Evolutionary conservation across 805 yeast genomes (phyloP), one percentile per base, ranked within the genome.

Genomic region (Candida railenensis): DNA sequence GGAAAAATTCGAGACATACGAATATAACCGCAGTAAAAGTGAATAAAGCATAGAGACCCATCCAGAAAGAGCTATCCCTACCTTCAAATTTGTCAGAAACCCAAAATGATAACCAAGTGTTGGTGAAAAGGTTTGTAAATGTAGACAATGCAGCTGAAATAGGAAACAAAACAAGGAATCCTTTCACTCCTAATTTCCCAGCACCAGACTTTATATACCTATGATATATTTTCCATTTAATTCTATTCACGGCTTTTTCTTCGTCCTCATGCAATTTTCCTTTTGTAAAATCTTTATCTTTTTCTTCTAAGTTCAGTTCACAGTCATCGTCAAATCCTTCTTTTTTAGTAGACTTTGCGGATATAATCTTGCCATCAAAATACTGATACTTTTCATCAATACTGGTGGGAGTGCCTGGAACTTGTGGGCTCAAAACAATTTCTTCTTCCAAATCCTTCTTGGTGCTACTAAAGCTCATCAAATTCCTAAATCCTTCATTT

Each of bases 41-140:
- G 53, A 83, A 71, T 76, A 84, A 71, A 38, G 86, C 84, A 54
- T 83, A 85, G 39, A 88, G 54, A 1, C 94, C 96, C 62, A 85
- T 85, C 67, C 89, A 88, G 55, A 82, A 81, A 0, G 81, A 77
- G 44, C 74, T 68, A 5, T 76, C 46, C 45, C 68, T 66, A 20
- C 62, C 60, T 3, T 62, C 50, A 57, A 85, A 88, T 59, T 77
- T 80, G 43, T 71, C 50, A 16, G 72, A 74, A 3, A 84, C 73
- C 97, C 97, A 89, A 64, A 85, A 89, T 1, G 95, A 83, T 48
- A 90, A 72, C 95, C 95, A 87, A 16, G 85, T 82, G 59, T 83
- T 85, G 38, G 85, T 76, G 57, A 85, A 82, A 40, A 83, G 62
- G 47, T 70, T 72, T 49, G 76, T 70, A 60, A 83, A 84, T 1